Conservation (phyloP, 2,329 filamentous ascomycete genomes). For the Phialocephala sp. region DNA sequence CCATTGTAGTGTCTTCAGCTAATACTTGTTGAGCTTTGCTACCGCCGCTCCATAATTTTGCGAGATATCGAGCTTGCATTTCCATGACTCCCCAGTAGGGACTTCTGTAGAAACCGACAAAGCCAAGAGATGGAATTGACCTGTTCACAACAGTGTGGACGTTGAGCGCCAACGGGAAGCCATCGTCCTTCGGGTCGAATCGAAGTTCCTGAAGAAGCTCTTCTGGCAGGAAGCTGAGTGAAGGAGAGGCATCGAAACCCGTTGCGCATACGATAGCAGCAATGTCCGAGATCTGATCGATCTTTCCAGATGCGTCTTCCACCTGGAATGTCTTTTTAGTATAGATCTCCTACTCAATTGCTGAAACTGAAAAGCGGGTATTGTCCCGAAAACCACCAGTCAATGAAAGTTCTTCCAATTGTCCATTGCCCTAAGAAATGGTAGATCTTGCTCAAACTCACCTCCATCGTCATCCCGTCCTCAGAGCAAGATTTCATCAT, state of each 20-base stretch:
- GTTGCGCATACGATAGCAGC: constrained; percentile 76
- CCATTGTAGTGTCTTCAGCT: constrained; percentile 33
- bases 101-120: constrained; percentile 83
- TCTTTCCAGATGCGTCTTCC: background rate
- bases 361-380: too few species aligned
- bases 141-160: constrained; percentile 70
- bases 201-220: constrained; percentile 61
- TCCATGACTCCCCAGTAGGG: constrained; percentile 90
- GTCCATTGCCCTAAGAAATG: constrained; percentile 33
- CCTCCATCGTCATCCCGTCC: constrained; percentile 17
- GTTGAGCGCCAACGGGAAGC: constrained; percentile 69
- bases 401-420: background rate
- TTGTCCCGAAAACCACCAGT: background rate
- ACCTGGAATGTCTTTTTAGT: constrained; percentile 1
- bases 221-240: constrained; percentile 67
- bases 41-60: constrained; percentile 59
- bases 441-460: constrained; percentile 43
- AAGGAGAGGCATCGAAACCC: constrained; percentile 70
- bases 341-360: background rate
- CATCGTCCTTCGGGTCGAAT: constrained; percentile 53
- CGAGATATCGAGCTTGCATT: constrained; percentile 77
- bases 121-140: constrained; percentile 68
- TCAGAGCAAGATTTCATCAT: constrained; percentile 24
- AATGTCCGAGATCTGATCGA: constrained; percentile 55
- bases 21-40: constrained; percentile 35